Evolutionary conservation across 805 yeast species (phyloP).

Genomic region (Zygotorulaspora sp.): DNA sequence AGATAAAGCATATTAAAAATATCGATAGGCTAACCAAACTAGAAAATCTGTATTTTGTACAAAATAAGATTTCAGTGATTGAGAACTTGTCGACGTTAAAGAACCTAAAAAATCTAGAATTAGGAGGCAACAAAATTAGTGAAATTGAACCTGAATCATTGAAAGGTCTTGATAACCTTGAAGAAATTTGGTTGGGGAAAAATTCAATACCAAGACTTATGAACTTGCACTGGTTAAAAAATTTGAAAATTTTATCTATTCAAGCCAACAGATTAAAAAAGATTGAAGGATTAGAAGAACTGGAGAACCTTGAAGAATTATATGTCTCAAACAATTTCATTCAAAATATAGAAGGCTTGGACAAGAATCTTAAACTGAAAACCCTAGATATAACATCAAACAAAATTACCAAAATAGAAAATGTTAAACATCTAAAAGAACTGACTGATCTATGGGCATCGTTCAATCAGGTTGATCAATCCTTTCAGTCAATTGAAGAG

Average conservation of each 20-base stretch:
- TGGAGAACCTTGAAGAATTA: slow-evolving; percentile 73
- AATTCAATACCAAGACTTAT: slow-evolving; percentile 65
- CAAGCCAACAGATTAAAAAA: slow-evolving; percentile 79
- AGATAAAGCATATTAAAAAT: slow-evolving; percentile 79
- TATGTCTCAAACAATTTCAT: slow-evolving; percentile 85
- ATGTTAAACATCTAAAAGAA: slow-evolving; percentile 57
- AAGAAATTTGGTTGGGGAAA: slow-evolving; percentile 89
- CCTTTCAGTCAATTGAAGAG: slow-evolving; percentile 62
- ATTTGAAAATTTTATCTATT: slow-evolving; percentile 73
- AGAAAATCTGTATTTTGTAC: slow-evolving; percentile 76
- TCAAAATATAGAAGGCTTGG: slow-evolving; percentile 69
- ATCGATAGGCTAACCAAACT: slow-evolving; percentile 57
- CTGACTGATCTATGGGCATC: slow-evolving; percentile 95
- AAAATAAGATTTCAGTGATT: slow-evolving; percentile 74
- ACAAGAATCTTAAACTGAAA: slow-evolving; percentile 58
- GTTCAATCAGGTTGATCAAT: slow-evolving; percentile 56
- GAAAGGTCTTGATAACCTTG: slow-evolving; percentile 49
- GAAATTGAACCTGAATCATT: slow-evolving; percentile 44
- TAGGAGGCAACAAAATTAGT: slow-evolving; percentile 77
- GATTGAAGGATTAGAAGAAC: slow-evolving; percentile 73
- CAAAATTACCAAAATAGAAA: slow-evolving; percentile 54
- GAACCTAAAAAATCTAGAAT: slow-evolving; percentile 65
- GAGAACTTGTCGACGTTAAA: slow-evolving; percentile 56
- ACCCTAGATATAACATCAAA: slow-evolving; percentile 83
- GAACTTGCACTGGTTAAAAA: slow-evolving; percentile 54